These are phyloP conservation scores for Fusarium xylarioides DNA, from an alignment of 2,329 filamentous ascomycete genomes.

Conservation along the genomic window DNA sequence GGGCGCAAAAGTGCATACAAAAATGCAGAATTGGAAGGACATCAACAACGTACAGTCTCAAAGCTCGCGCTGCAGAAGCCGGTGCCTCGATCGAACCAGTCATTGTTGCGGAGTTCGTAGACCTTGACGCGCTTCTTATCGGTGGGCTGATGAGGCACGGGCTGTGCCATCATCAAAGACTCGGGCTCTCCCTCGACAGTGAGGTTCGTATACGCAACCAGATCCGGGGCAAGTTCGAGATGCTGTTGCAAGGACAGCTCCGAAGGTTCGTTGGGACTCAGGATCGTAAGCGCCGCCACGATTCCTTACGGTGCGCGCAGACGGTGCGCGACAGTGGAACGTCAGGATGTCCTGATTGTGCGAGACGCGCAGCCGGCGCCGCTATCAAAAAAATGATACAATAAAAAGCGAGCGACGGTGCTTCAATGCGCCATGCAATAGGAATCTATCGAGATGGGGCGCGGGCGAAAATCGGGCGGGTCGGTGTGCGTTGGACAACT, in stretches of 20 bases:
- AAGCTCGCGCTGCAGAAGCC: constrained; percentile 89
- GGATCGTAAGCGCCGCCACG: constrained; percentile 67
- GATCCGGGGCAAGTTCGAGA: constrained; percentile 63
- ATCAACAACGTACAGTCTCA: constrained; percentile 69
- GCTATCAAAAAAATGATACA: constrained; percentile 28
- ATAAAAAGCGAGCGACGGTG: constrained; percentile 30
- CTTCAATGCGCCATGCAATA: constrained; percentile 49
- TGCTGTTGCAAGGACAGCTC: constrained; percentile 69
- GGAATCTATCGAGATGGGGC: constrained; percentile 17
- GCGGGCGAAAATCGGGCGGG: constrained; percentile 30
- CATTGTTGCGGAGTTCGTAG: constrained; percentile 97
- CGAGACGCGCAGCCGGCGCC: constrained; percentile 27
- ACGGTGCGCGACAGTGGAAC: constrained; percentile 39
- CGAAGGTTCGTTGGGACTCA: constrained; percentile 60
- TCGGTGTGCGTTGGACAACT: constrained; percentile 32
- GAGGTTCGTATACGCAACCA: constrained; percentile 60
- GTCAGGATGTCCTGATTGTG: constrained; percentile 16
- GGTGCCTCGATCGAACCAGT: constrained; percentile 98
- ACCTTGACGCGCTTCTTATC: constrained; percentile 91
- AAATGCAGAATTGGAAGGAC: constrained; percentile 8
- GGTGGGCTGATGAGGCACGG: constrained; percentile 73
- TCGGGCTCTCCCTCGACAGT: constrained; percentile 64
- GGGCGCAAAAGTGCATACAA: constrained; percentile 12
- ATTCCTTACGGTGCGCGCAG: constrained; percentile 49
- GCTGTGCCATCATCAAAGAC: constrained; percentile 76